These are phyloP conservation scores for Marchantia polymorpha DNA, from an alignment of 225 moss, liverwort and hornwort species.

Conservation along the genomic window DNA sequence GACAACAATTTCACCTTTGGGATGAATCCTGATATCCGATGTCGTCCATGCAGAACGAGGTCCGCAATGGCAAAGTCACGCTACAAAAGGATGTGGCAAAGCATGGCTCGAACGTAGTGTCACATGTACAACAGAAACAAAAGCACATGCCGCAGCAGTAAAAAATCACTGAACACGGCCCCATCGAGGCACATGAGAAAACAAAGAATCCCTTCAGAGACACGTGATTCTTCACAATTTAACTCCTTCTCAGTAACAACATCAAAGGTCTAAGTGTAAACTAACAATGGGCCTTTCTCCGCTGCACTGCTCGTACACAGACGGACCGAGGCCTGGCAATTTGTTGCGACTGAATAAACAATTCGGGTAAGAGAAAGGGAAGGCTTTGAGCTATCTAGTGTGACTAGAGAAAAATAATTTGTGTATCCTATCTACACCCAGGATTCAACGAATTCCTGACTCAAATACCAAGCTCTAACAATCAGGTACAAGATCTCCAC, in stretches of 20 bases:
- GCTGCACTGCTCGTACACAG: neutral
- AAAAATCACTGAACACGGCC: neutral
- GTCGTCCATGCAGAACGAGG: too few relatives aligned
- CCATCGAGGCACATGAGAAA: neutral
- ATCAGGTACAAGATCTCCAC: conserved; percentile 17
- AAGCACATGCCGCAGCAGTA: too few relatives aligned
- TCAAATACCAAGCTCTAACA: conserved; percentile 21
- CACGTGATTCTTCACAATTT: conserved; percentile 15
- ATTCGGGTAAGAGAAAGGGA: conserved; percentile 8
- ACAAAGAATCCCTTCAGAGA: neutral
- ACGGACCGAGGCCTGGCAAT: neutral
- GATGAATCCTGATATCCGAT: too few relatives aligned
- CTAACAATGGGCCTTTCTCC: conserved; percentile 14
- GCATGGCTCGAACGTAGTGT: too few relatives aligned
- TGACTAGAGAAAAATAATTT: conserved; percentile 17
- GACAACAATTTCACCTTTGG: too few relatives aligned
- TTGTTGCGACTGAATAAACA: conserved; percentile 7
- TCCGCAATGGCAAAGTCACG: too few relatives aligned
- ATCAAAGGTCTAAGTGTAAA: conserved; percentile 8
- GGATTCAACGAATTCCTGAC: conserved; percentile 11
- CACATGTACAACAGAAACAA: too few relatives aligned
- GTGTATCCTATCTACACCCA: conserved; percentile 22
- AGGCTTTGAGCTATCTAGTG: conserved; percentile 8
- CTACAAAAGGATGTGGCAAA: too few relatives aligned
- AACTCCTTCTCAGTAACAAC: conserved; percentile 13